phyloP scores from a whole-genome alignment of 441 rosid species.

The Gossypium aridum region DNA sequence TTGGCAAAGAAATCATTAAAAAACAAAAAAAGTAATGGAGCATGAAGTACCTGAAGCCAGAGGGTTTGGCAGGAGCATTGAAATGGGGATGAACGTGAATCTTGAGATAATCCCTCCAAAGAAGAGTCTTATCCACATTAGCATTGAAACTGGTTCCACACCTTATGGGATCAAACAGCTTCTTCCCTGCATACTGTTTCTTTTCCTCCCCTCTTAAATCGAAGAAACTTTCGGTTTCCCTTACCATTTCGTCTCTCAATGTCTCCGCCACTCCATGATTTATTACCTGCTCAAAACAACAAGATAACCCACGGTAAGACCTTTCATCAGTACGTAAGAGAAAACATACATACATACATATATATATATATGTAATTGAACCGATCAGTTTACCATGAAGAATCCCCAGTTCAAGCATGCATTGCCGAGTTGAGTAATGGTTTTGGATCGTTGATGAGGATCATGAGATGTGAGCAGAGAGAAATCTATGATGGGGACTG shows the following conservation, averaged over 20 bases:
- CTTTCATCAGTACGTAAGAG: background rate
- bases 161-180: slow-evolving; percentile 27
- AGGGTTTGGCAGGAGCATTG: slow-evolving; percentile 31
- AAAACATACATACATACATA: no score
- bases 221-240: slow-evolving; percentile 20
- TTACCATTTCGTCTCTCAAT: slow-evolving; percentile 22
- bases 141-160: slow-evolving; percentile 37
- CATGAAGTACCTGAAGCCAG: slow-evolving; percentile 27
- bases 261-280: slow-evolving; percentile 32
- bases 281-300: slow-evolving; percentile 16
- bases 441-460: slow-evolving; percentile 18
- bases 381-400: slow-evolving; percentile 25
- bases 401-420: slow-evolving; percentile 43
- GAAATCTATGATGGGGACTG: slow-evolving; percentile 22
- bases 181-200: slow-evolving; percentile 27
- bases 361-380: background rate
- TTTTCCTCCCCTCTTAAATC: slow-evolving; percentile 24
- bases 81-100: slow-evolving; percentile 38
- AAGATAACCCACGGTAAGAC: background rate
- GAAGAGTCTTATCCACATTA: slow-evolving; percentile 18
- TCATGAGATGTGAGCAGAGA: slow-evolving; percentile 24
- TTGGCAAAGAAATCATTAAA: background rate
- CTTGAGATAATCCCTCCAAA: slow-evolving; percentile 47
- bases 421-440: slow-evolving; percentile 18
- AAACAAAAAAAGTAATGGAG: no score